Conservation (phyloP, 2,329 filamentous ascomycete genomes). For the Fusarium staphyleae region DNA sequence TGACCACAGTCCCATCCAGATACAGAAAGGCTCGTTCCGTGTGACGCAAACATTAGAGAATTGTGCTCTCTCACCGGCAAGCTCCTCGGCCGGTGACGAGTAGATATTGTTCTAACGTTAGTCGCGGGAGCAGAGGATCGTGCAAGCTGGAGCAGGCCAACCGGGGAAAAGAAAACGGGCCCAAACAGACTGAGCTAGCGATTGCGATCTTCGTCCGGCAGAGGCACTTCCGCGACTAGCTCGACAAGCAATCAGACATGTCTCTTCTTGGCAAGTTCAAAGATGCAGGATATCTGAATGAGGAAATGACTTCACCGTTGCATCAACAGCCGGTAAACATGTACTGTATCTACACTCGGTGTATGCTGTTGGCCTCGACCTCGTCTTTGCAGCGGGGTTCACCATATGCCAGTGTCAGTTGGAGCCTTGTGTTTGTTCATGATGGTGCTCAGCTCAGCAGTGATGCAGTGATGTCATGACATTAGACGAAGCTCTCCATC, state of each 20-base stretch:
- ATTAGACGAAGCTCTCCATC: neutral
- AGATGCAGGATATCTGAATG: neutral
- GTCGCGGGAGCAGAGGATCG: too few relatives aligned
- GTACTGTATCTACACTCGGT: slow-evolving; percentile 2
- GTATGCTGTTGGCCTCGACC: neutral
- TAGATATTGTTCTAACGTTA: neutral
- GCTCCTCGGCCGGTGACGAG: neutral
- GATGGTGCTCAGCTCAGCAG: too few relatives aligned
- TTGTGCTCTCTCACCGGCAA: neutral
- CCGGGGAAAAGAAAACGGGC: slow-evolving; percentile 25
- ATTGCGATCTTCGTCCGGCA: slow-evolving; percentile 38
- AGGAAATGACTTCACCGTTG: slow-evolving; percentile 1
- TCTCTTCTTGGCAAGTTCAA: slow-evolving; percentile 10
- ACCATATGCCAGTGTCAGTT: neutral
- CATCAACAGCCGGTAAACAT: neutral
- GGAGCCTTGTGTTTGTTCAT: too few relatives aligned
- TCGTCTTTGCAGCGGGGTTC: neutral
- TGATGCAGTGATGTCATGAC: neutral
- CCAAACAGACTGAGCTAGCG: slow-evolving; percentile 19
- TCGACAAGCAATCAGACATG: slow-evolving; percentile 2
- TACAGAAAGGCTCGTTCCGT: slow-evolving; percentile 1
- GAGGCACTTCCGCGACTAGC: slow-evolving; percentile 17
- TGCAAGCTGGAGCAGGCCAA: neutral
- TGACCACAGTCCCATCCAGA: slow-evolving; percentile 1
- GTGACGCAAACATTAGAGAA: neutral